These are phyloP conservation scores for Russula dissimulans DNA, from an alignment of 768 basidiomycete genomes.

Conservation along the genomic window DNA sequence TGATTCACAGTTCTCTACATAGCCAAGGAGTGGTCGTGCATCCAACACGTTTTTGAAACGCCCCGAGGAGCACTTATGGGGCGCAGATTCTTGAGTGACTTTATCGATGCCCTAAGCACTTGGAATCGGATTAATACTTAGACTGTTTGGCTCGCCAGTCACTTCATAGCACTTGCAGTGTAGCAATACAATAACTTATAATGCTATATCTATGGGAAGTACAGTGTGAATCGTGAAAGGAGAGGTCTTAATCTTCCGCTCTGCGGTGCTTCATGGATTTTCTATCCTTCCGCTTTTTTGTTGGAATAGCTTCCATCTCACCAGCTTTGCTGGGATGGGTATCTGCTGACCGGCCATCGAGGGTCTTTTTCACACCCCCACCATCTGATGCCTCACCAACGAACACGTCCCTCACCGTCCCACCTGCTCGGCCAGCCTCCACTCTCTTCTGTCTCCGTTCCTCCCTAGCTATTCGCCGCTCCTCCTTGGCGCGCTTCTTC, in stretches of 20 bases:
- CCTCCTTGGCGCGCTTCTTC: constrained; percentile 17
- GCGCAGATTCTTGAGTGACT: neutral
- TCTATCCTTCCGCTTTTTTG: neutral
- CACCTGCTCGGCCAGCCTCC: constrained; percentile 1
- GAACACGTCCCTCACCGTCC: neutral
- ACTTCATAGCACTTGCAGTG: neutral
- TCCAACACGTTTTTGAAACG: constrained; percentile 6
- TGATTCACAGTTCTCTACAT: neutral
- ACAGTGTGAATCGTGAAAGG: neutral
- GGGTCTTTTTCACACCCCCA: constrained; percentile 24
- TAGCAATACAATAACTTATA: constrained; percentile 8
- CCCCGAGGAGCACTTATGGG: constrained; percentile 8
- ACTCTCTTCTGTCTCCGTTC: constrained; percentile 26
- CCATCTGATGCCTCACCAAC: neutral
- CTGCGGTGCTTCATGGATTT: neutral
- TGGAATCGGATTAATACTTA: neutral
- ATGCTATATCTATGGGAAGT: neutral
- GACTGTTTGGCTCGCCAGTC: neutral
- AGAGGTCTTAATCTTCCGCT: neutral
- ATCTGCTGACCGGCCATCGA: neutral
- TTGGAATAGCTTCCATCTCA: neutral
- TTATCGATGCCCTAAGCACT: neutral
- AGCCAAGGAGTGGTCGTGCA: constrained; percentile 6
- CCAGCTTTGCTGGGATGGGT: neutral
- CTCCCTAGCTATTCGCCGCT: constrained; percentile 26